These are phyloP conservation scores for Raphanus raphanistrum DNA, from an alignment of 345 rosid species.

Conservation along the genomic window DNA sequence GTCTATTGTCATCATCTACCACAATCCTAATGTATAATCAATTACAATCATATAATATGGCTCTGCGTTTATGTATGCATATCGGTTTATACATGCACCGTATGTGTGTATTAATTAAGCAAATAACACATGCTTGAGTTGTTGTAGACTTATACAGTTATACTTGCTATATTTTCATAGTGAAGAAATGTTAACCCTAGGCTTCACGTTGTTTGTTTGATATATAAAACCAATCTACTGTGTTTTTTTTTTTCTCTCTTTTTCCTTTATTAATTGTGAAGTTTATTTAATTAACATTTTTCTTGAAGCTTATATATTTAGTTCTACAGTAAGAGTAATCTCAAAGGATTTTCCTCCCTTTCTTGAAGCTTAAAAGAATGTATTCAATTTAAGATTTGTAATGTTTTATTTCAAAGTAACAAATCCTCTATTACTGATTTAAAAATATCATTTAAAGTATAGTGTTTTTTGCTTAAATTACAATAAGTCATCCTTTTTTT, in stretches of 20 bases:
- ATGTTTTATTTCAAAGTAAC: background rate
- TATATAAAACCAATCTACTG: background rate
- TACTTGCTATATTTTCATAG: background rate
- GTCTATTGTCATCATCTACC: conserved; percentile 38
- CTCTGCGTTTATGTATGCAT: conserved; percentile 15
- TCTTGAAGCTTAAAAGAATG: background rate
- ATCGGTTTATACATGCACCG: conserved; percentile 17
- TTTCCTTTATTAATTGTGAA: background rate
- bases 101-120: background rate
- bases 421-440: too few species aligned
- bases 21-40: conserved; percentile 26
- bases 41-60: background rate
- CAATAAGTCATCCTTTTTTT: too few species aligned
- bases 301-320: background rate
- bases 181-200: background rate
- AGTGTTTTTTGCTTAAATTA: too few species aligned
- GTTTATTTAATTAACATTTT: background rate
- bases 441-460: too few species aligned
- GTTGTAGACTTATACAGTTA: conserved; percentile 7
- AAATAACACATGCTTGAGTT: conserved; percentile 11
- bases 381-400: background rate
- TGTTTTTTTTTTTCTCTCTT: background rate
- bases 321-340: background rate
- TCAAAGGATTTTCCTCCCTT: background rate
- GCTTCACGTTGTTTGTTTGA: background rate